Conservation (phyloP, 73 alveolate species). For the Symbiodinium pilosum region DNA sequence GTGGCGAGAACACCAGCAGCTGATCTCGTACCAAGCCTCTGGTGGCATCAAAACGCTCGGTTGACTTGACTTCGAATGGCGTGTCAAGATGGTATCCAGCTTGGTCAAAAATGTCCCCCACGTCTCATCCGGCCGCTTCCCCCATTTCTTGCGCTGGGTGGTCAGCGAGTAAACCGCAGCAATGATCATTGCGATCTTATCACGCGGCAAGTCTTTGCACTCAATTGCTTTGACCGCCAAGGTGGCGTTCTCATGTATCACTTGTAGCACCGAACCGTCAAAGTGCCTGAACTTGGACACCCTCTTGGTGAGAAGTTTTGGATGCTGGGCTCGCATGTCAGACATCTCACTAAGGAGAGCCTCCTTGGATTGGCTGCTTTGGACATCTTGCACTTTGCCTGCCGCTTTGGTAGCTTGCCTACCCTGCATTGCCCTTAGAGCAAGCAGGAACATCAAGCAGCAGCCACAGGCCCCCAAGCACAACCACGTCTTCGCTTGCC, state of each 20-base stretch:
- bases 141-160: neutral
- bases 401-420: neutral
- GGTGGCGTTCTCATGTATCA: neutral
- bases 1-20: neutral
- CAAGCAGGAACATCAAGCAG: neutral
- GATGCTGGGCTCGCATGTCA: neutral
- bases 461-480: neutral
- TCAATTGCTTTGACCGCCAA: neutral
- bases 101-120: constrained; percentile 3
- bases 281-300: neutral
- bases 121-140: constrained; percentile 3
- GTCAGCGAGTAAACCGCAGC: neutral
- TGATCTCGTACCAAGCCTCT: neutral
- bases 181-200: neutral
- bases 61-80: neutral
- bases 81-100: neutral
- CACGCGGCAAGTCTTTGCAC: neutral
- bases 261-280: neutral
- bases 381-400: neutral
- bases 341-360: neutral
- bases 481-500: neutral
- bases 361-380: neutral
- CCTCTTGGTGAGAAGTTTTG: neutral
- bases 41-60: neutral
- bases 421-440: neutral